Conservation (phyloP, 345 rosid species). For the Populus alba region DNA sequence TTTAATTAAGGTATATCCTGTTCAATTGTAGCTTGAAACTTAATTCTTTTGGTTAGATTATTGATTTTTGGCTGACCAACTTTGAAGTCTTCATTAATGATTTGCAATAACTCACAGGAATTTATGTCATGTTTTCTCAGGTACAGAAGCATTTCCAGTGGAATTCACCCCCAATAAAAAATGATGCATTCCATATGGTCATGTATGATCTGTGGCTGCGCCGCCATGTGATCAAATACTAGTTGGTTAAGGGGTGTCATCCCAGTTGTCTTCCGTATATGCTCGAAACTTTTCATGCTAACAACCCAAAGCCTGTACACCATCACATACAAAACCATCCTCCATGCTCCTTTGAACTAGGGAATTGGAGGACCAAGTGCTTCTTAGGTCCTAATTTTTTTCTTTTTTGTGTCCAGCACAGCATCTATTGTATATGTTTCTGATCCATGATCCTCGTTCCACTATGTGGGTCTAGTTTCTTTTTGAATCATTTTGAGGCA, state of each 20-base stretch:
- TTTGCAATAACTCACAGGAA: slow-evolving; percentile 1
- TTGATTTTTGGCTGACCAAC: neutral
- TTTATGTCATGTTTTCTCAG: slow-evolving; percentile 41
- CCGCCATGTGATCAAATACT: slow-evolving; percentile 83
- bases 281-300: neutral
- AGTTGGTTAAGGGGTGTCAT: slow-evolving; percentile 9
- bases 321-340: neutral
- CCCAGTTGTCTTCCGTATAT: neutral
- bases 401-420: neutral
- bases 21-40: neutral
- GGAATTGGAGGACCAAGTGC: neutral
- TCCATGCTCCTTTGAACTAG: neutral
- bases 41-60: neutral
- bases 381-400: neutral
- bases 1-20: slow-evolving; percentile 61
- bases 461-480: neutral
- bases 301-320: slow-evolving; percentile 13
- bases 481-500: too few species aligned
- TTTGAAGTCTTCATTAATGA: neutral
- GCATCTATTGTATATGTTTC: neutral
- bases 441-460: neutral
- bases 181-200: slow-evolving; percentile 93
- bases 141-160: slow-evolving; percentile 96
- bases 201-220: slow-evolving; percentile 97
- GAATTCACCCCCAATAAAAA: slow-evolving; percentile 82